These are phyloP conservation scores for Schwanniomyces polymorphus DNA, from an alignment of 805 yeast genomes.

Conservation along the genomic window DNA sequence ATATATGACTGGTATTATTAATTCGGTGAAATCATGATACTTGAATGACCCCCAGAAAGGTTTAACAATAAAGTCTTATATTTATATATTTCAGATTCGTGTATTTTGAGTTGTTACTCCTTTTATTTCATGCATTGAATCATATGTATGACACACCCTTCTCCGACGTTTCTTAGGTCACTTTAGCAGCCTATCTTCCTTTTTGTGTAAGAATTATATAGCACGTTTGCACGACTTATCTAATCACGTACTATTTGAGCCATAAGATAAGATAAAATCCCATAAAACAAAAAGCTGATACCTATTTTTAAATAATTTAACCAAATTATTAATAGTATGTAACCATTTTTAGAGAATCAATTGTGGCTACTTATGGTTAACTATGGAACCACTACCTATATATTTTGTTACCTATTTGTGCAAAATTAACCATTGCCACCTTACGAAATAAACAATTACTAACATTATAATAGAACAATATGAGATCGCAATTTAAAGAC, in stretches of 20 bases:
- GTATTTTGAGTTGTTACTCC: too few species aligned
- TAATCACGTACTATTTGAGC: not conserved
- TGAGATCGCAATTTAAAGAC: constrained; percentile 94
- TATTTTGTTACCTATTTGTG: not conserved
- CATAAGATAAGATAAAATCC: not conserved
- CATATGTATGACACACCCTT: too few species aligned
- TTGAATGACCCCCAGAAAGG: too few species aligned
- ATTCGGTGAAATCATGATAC: too few species aligned
- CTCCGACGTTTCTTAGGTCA: too few species aligned
- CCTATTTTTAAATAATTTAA: not conserved
- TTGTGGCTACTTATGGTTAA: not conserved
- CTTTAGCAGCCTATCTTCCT: not conserved
- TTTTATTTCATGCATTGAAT: too few species aligned
- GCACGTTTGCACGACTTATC: not conserved
- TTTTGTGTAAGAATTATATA: not conserved
- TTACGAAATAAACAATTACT: not conserved
- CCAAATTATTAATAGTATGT: not conserved
- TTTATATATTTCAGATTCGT: too few species aligned
- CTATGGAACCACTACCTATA: not conserved
- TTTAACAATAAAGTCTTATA: too few species aligned
- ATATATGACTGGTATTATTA: too few species aligned
- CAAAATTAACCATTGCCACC: not conserved
- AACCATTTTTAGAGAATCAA: not conserved
- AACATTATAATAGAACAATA: constrained; percentile 18
- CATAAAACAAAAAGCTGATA: not conserved